Evolutionary conservation across 345 rosid species (phyloP).

Genomic region (Hibiscus trionum): DNA sequence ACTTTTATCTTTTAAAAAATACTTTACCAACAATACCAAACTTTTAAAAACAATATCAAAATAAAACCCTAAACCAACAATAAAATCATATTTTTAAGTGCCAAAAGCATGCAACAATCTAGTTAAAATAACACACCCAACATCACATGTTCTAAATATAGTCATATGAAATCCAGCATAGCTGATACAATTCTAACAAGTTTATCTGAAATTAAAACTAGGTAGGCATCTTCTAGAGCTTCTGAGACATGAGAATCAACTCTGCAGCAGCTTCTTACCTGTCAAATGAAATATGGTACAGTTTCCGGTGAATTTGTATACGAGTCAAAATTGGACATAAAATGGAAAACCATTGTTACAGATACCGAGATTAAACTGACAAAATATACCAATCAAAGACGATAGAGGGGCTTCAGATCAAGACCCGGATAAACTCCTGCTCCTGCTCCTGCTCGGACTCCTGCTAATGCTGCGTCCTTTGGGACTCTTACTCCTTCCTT

Average conservation of each 20-base stretch:
- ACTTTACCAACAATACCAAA: too few species aligned
- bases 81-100: not conserved
- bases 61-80: not conserved
- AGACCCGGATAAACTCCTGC: constrained; percentile 14
- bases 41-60: too few species aligned
- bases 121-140: not conserved
- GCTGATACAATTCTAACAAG: not conserved
- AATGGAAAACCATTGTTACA: too few species aligned
- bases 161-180: not conserved
- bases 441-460: constrained; percentile 31
- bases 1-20: too few species aligned
- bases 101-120: not conserved
- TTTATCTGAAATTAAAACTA: not conserved
- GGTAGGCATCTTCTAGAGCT: not conserved
- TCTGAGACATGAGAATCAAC: not conserved
- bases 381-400: too few species aligned
- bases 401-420: too few species aligned
- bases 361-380: too few species aligned
- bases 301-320: not conserved
- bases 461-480: too few species aligned
- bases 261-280: constrained; percentile 10
- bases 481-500: too few species aligned
- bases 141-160: not conserved
- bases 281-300: not conserved
- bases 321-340: not conserved